Evolutionary conservation across 2,329 filamentous ascomycete species (phyloP).

Genomic region (Beauveria brongniartii): DNA sequence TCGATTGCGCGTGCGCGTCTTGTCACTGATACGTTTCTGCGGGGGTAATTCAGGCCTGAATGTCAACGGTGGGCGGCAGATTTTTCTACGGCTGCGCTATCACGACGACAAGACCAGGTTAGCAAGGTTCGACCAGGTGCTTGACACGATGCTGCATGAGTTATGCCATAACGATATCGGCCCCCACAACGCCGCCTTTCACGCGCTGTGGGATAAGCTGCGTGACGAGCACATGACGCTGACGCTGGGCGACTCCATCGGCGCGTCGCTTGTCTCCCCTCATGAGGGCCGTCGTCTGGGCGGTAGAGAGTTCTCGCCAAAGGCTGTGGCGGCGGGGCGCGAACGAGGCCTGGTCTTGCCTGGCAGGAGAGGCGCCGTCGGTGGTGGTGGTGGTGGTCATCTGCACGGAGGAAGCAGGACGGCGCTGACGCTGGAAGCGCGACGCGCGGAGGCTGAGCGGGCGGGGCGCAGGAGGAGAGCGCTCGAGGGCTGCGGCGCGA

Average conservation of each 20-base stretch:
- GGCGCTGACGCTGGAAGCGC: neutral
- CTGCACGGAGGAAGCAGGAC: conserved; percentile 3
- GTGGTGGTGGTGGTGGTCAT: neutral
- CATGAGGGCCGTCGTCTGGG: conserved; percentile 63
- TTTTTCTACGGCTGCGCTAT: conserved; percentile 75
- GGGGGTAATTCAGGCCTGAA: conserved; percentile 53
- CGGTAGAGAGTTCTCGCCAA: conserved; percentile 29
- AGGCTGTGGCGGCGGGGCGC: conserved; percentile 37
- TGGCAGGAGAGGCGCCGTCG: neutral
- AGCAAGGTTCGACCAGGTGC: conserved; percentile 67
- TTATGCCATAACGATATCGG: conserved; percentile 81
- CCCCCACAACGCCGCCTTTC: conserved; percentile 74
- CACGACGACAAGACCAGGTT: conserved; percentile 68
- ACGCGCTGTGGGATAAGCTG: conserved; percentile 81
- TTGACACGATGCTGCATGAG: conserved; percentile 93
- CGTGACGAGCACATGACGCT: conserved; percentile 77
- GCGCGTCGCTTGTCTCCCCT: conserved; percentile 76
- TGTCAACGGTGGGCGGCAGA: conserved; percentile 65
- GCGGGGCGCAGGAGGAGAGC: conserved; percentile 57
- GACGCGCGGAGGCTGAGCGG: neutral
- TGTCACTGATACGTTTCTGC: too few species aligned
- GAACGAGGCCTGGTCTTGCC: conserved; percentile 61
- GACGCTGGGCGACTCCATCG: conserved; percentile 74
- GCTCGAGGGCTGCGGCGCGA: conserved; percentile 68
- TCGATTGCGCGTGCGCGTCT: too few species aligned